Conservation (phyloP, 2,329 filamentous ascomycete species). For the Colletotrichum tofieldiae region DNA sequence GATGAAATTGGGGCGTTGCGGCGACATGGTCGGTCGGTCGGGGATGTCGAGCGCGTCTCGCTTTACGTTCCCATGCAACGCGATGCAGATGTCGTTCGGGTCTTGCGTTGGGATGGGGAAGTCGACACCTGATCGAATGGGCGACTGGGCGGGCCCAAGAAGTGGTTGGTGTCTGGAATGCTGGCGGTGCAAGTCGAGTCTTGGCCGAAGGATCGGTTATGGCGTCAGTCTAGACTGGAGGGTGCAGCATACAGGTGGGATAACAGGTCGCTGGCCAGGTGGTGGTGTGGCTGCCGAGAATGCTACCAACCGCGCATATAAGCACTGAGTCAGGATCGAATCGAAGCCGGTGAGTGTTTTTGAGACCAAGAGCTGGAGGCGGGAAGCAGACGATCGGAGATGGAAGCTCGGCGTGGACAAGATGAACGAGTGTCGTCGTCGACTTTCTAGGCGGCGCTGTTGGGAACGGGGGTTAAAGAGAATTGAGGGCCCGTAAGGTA, state of each 20-base stretch:
- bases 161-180: slow-evolving; percentile 42
- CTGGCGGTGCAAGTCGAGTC: slow-evolving; percentile 42
- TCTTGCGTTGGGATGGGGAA: slow-evolving; percentile 8
- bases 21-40: slow-evolving; percentile 58
- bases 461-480: slow-evolving; percentile 13
- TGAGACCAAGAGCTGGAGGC: neutral
- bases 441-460: slow-evolving; percentile 16
- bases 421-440: slow-evolving; percentile 34
- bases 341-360: neutral
- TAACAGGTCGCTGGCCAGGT: slow-evolving; percentile 27
- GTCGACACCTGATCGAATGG: slow-evolving; percentile 22
- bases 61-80: slow-evolving; percentile 33
- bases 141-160: slow-evolving; percentile 14
- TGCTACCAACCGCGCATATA: slow-evolving; percentile 39
- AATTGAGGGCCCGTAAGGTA: neutral
- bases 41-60: slow-evolving; percentile 22
- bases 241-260: slow-evolving; percentile 32
- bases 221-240: slow-evolving; percentile 44
- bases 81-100: slow-evolving; percentile 10
- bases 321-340: slow-evolving; percentile 46
- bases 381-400: neutral
- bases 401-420: slow-evolving; percentile 6
- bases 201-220: slow-evolving; percentile 44
- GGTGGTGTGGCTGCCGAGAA: slow-evolving; percentile 40
- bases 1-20: slow-evolving; percentile 70